Evolutionary conservation across 169 alveolate species (phyloP), one percentile per base, ranked within the genome.

Genomic region (Plasmodium vivax): DNA sequence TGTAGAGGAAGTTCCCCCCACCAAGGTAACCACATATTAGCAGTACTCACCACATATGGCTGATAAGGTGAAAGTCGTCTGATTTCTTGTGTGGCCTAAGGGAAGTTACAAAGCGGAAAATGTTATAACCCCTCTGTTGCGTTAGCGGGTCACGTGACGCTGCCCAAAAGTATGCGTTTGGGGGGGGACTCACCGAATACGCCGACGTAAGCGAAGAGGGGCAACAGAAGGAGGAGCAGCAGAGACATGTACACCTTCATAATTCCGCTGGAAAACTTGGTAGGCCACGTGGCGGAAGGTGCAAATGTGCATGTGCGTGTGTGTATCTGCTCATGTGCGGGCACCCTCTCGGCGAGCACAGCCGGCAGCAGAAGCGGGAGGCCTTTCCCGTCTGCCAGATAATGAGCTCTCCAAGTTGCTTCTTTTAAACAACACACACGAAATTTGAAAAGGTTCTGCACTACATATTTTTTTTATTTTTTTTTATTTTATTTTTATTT

Each of bases 131-230:
- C 75, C 56, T 71, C 32, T 38, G 30, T 54, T 56, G 27, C 23
- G 27, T 54, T 27, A 47, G 12, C 58, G n/a, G 3, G 5, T n/a
- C 58, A 9, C 12, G 16, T 47, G 58, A 47, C 58, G 12, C 58
- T 47, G n/a, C 58, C 4, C 58, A 47, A 5, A 5, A 47, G 1
- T 47, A 47, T 47, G 6, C 3, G 3, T 47, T 16, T 47, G n/a
- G 27, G 10, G 8, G 75, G 75, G 0, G 74, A 23, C 58, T 88
- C 34, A 88, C 94, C 94, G 43, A 88, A 88, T n/a, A 88, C 82
- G 43, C 94, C 94, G 32, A 88, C 58, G 43, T 79, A 88, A 14
- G 88, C 73, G 79, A 88, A 88, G 51, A 58, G 62, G 14, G 94
- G 94, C 41, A 77, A 45, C 72, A 88, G 74, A 54, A 88, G 23